Evolutionary conservation across 352 stramenopile genomes (phyloP).

Genomic region (Phytophthora pinifolia): DNA sequence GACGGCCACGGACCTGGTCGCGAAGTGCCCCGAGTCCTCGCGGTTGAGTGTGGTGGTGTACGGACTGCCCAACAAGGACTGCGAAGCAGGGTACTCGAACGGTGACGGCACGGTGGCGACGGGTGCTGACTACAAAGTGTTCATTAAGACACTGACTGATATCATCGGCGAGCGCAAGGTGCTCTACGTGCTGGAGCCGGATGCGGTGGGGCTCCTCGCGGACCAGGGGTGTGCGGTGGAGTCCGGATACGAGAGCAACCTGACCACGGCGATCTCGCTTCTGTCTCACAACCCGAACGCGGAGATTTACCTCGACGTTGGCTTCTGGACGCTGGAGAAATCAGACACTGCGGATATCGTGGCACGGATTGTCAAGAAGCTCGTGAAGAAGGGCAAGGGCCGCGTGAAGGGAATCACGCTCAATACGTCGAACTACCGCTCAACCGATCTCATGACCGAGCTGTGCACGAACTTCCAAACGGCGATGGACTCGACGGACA

Average conservation of each 20-base stretch:
- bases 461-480: conserved; percentile 62
- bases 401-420: conserved; percentile 67
- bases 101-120: conserved; percentile 39
- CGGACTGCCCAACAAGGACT: conserved; percentile 80
- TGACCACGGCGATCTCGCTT: conserved; percentile 43
- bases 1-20: conserved; percentile 36
- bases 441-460: conserved; percentile 41
- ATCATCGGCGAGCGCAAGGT: conserved; percentile 54
- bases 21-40: conserved; percentile 35
- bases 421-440: conserved; percentile 81
- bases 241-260: conserved; percentile 53
- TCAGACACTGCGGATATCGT: conserved; percentile 28
- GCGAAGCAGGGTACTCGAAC: conserved; percentile 50
- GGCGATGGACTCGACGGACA: conserved; percentile 33
- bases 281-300: conserved; percentile 62
- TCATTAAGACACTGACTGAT: conserved; percentile 44
- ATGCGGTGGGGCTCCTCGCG: conserved; percentile 56
- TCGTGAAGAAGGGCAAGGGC: conserved; percentile 30
- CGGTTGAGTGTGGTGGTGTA: conserved; percentile 67
- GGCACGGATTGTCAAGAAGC: conserved; percentile 45
- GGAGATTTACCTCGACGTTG: conserved; percentile 71
- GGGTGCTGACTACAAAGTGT: conserved; percentile 45
- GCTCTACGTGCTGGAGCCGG: conserved; percentile 70
- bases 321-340: conserved; percentile 54
- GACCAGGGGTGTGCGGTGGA: conserved; percentile 38